Base-by-base conservation (phyloP, 2,329 filamentous ascomycete genomes). In the Septoria linicola region DNA sequence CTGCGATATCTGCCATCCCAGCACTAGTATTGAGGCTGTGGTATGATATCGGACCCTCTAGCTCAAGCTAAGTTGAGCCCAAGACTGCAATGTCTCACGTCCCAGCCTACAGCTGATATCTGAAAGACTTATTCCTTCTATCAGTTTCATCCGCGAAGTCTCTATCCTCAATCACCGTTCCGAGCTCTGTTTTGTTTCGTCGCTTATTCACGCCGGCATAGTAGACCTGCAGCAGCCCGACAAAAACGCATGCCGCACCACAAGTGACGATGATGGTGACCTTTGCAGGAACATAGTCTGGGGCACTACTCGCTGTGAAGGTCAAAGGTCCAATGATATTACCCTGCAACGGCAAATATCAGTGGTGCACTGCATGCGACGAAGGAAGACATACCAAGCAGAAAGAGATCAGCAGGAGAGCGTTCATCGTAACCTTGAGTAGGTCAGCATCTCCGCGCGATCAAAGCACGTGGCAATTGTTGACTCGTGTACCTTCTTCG, bases 401-500 rank as follows among this genome's bases (percentile, higher is more conserved):
- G 52, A 65, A 64, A 20, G 62, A 48, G 44, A 66, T 63, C 25
- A 66, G 55, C n/a, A 66, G 50, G 55, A 81, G 76, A 5, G 85
- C 84, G 8, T 89, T 89, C 8, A 85, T 60, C 27, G 57, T 60
- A 3, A 58, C 59, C 43, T 40, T n/a, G 37, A 23, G 6, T 19
- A 17, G 6, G 37, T 41, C 20, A 41, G 37, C 37, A 41, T 17
- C 8, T 8, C 4, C 11, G 13, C 16, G 31, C 19, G 35, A 37
- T 14, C 8, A 37, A 37, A 10, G 5, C n/a, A n/a, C n/a, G n/a
- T n/a, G n/a, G n/a, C n/a, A n/a, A n/a, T n/a, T n/a, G n/a, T n/a
- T n/a, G n/a, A n/a, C n/a, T n/a, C 16, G 31, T 14, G 8, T 21
- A 39, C 43, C 49, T 66, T 66, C 72, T 89, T 89, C 1, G 85